Evolutionary conservation across 2,329 filamentous ascomycete genomes (phyloP).

Genomic region (Alternaria infectoria): DNA sequence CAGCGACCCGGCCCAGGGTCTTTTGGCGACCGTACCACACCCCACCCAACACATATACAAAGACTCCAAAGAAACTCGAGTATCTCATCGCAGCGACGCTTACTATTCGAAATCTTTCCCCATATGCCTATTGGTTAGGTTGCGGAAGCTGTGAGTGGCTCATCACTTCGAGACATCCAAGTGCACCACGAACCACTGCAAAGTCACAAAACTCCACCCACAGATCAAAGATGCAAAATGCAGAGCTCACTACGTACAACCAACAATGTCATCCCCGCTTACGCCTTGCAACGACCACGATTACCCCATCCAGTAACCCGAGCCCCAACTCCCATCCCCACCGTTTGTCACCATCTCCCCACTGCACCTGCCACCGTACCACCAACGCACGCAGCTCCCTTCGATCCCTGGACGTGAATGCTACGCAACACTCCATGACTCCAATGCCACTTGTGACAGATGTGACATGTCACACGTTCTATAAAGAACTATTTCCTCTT

Average conservation of each 20-base stretch:
- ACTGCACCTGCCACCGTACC: neutral
- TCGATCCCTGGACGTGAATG: neutral
- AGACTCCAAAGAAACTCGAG: neutral
- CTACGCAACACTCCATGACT: neutral
- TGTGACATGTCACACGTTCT: constrained; percentile 1
- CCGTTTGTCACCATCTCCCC: neutral
- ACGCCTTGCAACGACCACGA: neutral
- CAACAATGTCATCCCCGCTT: neutral
- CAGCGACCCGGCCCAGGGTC: neutral
- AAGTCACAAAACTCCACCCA: neutral
- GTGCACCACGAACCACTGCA: neutral
- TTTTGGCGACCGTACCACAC: neutral
- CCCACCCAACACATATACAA: neutral
- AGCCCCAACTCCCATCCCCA: neutral
- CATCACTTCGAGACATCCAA: neutral
- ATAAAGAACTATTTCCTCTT: constrained; percentile 1
- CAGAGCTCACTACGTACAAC: neutral
- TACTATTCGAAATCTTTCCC: neutral
- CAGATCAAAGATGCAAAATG: neutral
- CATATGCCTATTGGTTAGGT: neutral
- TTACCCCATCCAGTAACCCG: neutral
- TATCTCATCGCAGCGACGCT: neutral
- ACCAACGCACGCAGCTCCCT: neutral
- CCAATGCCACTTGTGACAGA: neutral
- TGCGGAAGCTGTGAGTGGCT: neutral